Percentiles rank a stretch among this genome's conserved stretches.
These are phyloP conservation scores for Cadophora gregata DNA, from an alignment of 2,329 filamentous ascomycete genomes.

Conservation along the genomic window DNA sequence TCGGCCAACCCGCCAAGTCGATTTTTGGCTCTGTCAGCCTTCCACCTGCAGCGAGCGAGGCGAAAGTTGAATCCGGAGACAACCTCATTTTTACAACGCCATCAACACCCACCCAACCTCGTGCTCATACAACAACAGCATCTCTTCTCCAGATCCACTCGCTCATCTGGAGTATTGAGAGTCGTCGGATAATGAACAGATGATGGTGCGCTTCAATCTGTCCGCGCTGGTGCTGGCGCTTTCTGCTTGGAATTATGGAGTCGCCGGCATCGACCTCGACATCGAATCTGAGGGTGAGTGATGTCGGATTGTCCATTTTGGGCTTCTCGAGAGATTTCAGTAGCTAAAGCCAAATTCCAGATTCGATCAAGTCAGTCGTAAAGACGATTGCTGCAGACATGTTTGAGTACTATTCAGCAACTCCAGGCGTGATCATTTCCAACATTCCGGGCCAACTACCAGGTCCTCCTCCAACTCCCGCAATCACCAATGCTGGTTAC, in stretches of 20 bases:
- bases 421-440: conserved; percentile 50
- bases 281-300: conserved; percentile 18
- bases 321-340: not conserved
- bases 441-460: conserved; percentile 56
- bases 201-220: conserved; percentile 9
- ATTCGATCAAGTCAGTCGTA: conserved; percentile 42
- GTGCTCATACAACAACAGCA: not conserved
- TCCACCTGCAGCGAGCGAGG: not conserved
- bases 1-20: conserved; percentile 1
- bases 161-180: conserved; percentile 19
- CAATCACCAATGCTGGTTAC: conserved; percentile 28
- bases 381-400: conserved; percentile 51
- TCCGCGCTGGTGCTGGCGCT: conserved; percentile 20
- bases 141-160: conserved; percentile 13
- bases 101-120: not conserved
- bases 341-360: conserved; percentile 26
- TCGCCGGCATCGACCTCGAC: conserved; percentile 21
- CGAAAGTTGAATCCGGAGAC: conserved; percentile 2
- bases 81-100: conserved; percentile 12
- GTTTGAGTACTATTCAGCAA: conserved; percentile 53
- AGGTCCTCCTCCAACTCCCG: conserved; percentile 33
- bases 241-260: conserved; percentile 15
- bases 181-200: conserved; percentile 15
- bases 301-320: not conserved
- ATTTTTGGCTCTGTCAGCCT: conserved; percentile 1